A percentile compares a stretch with the other conserved stretches of the same genome.
Evolutionary conservation across 179 eudicot species (phyloP).

Genomic region (Heliamphora pulchella): DNA sequence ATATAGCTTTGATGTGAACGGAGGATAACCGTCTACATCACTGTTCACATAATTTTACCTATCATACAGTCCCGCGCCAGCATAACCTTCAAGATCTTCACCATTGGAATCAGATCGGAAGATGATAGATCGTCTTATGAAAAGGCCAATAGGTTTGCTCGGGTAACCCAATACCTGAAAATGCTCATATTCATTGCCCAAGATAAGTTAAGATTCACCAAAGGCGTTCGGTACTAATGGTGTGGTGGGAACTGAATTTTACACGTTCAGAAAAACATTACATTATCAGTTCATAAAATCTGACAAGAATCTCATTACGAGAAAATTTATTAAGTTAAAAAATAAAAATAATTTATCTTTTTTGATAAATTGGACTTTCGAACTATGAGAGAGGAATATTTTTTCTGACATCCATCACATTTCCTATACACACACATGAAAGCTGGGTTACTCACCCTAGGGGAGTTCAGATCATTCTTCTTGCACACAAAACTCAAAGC

Average conservation of each 20-base stretch:
- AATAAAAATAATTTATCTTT: too few relatives aligned
- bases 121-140: slow-evolving; percentile 76
- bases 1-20: background rate
- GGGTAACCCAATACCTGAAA: slow-evolving; percentile 88
- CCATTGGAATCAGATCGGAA: slow-evolving; percentile 99
- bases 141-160: slow-evolving; percentile 95
- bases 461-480: slow-evolving; percentile 67
- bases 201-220: background rate
- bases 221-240: too few relatives aligned
- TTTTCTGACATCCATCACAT: background rate
- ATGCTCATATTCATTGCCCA: background rate
- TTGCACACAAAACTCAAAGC: slow-evolving; percentile 80
- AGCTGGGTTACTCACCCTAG: slow-evolving; percentile 43
- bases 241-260: too few relatives aligned
- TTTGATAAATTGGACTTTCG: too few relatives aligned
- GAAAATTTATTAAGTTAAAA: background rate
- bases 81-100: slow-evolving; percentile 99
- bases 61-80: slow-evolving; percentile 98
- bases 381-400: too few relatives aligned
- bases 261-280: too few relatives aligned
- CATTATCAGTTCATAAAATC: background rate
- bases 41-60: slow-evolving; percentile 42
- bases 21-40: background rate
- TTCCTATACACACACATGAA: background rate
- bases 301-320: background rate